These are phyloP conservation scores for Lichtheimia corymbifera DNA, from an alignment of 371 early-diverging fungal species.

Conservation along the genomic window DNA sequence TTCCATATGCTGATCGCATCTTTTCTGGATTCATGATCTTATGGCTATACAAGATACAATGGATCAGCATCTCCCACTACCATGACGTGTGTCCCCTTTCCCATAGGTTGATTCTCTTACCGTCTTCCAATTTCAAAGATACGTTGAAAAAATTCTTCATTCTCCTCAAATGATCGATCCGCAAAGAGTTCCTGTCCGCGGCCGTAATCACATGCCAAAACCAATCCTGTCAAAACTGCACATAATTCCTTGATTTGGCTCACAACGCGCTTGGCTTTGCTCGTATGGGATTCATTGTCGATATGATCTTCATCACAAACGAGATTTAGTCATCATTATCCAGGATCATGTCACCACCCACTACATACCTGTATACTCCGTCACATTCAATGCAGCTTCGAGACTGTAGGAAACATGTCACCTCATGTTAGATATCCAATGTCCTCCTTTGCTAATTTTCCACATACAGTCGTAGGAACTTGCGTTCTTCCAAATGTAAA, in stretches of 20 bases:
- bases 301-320: conserved; percentile 87
- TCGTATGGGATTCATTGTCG: conserved; percentile 82
- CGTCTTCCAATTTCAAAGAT: conserved; percentile 96
- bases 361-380: conserved; percentile 55
- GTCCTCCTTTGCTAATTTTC: neutral
- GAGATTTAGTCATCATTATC: neutral
- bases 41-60: conserved; percentile 43
- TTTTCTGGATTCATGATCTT: conserved; percentile 98
- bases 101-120: conserved; percentile 10
- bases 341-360: neutral
- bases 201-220: conserved; percentile 80
- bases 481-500: conserved; percentile 84
- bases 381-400: conserved; percentile 93
- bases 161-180: conserved; percentile 82
- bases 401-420: conserved; percentile 35
- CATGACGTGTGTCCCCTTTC: neutral
- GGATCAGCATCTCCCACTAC: neutral
- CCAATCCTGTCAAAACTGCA: conserved; percentile 88
- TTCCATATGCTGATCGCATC: conserved; percentile 94
- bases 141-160: conserved; percentile 84
- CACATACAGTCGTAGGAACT: conserved; percentile 78
- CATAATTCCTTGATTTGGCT: conserved; percentile 94
- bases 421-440: conserved; percentile 8
- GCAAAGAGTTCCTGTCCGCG: conserved; percentile 88
- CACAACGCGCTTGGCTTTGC: conserved; percentile 89